Conservation (phyloP, 2,329 filamentous ascomycete species). For the Hirsutella rhossiliensis region DNA sequence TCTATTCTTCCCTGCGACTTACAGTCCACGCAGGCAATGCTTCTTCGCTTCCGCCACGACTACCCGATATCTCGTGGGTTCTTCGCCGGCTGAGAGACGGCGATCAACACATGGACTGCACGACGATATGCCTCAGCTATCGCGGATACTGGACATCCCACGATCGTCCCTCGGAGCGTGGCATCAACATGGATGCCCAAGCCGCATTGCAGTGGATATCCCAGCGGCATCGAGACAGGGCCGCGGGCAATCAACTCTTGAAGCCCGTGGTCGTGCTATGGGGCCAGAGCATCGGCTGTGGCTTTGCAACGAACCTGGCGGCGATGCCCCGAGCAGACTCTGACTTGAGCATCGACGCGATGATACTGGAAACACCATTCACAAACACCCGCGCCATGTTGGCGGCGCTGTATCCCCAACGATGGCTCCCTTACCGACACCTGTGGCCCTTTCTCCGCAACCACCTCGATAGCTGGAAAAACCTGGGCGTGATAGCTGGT, state of each 20-base stretch:
- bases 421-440: constrained; percentile 67
- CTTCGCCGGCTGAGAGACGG: constrained; percentile 31
- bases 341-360: constrained; percentile 27
- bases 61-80: constrained; percentile 43
- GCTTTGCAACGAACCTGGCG: constrained; percentile 53
- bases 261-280: constrained; percentile 46
- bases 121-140: constrained; percentile 46
- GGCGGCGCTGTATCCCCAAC: constrained; percentile 60
- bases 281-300: constrained; percentile 69
- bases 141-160: constrained; percentile 70
- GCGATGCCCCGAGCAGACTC: constrained; percentile 19
- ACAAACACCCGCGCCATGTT: constrained; percentile 61
- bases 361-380: constrained; percentile 69
- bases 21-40: constrained; percentile 37
- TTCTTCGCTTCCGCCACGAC: constrained; percentile 42
- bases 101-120: constrained; percentile 25
- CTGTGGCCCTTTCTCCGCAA: constrained; percentile 63
- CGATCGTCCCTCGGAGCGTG: constrained; percentile 56
- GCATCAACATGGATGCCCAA: constrained; percentile 56
- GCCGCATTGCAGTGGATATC: constrained; percentile 53
- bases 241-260: constrained; percentile 5
- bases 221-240: constrained; percentile 20
- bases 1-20: not conserved
- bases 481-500: constrained; percentile 30
- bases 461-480: constrained; percentile 41